phyloP scores from a whole-genome alignment of 139 green algal species.

The Chlorella ohadii region DNA sequence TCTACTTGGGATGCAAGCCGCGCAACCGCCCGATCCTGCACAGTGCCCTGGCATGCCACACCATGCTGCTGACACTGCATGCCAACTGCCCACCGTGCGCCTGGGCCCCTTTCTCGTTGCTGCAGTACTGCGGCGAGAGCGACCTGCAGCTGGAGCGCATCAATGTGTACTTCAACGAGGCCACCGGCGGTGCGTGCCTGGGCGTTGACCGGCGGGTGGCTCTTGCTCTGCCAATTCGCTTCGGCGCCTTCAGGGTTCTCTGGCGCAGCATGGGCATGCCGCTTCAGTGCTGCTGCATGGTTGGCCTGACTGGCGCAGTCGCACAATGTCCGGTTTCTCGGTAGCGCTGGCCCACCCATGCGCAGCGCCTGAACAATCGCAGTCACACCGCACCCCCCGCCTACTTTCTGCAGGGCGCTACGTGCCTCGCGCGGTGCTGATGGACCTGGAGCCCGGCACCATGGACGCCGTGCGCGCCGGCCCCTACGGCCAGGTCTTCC shows the following conservation, averaged over 20 bases:
- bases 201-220: conserved; percentile 2
- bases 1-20: no score
- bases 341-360: no score
- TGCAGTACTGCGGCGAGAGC: conserved; percentile 81
- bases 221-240: no score
- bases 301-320: no score
- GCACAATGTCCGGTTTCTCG: no score
- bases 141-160: conserved; percentile 99
- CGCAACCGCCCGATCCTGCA: no score
- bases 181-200: conserved; percentile 73
- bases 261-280: no score
- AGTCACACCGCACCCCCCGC: conserved; percentile 59
- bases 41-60: no score
- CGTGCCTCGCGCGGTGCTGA: conserved; percentile 96
- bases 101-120: not conserved
- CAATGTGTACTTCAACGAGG: conserved; percentile 99
- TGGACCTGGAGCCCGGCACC: conserved; percentile 98
- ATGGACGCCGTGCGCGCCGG: conserved; percentile 98
- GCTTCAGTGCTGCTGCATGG: no score
- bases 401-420: conserved; percentile 73
- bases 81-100: not conserved
- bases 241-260: no score
- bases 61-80: no score
- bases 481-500: conserved; percentile 94
- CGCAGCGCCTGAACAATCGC: no score